Evolutionary conservation across 2,329 filamentous ascomycete genomes (phyloP).

Genomic region (Aspergillus proliferans): DNA sequence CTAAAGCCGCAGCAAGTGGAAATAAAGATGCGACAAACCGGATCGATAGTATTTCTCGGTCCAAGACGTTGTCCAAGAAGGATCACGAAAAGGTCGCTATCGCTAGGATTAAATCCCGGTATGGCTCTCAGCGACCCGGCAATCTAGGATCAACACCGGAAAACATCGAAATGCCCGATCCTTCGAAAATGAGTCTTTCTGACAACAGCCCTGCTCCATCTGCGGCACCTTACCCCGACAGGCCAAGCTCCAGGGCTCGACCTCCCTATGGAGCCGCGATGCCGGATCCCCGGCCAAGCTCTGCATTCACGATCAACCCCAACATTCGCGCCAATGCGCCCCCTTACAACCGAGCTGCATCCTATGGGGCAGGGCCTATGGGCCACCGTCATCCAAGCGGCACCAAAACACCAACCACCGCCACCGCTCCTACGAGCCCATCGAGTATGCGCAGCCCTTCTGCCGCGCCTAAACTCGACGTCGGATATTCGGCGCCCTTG

Average conservation of each 20-base stretch:
- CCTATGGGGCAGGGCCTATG: constrained; percentile 28
- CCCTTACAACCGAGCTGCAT: constrained; percentile 27
- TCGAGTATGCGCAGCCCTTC: constrained; percentile 20
- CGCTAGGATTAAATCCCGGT: constrained; percentile 74
- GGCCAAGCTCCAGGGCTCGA: constrained; percentile 26
- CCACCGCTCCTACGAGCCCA: constrained; percentile 27
- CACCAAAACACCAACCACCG: background rate
- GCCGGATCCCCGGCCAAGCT: constrained; percentile 38
- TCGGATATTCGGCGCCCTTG: constrained; percentile 43
- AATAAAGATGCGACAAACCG: constrained; percentile 81
- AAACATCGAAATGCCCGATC: constrained; percentile 45
- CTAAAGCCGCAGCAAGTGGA: constrained; percentile 78
- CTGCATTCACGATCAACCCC: constrained; percentile 45
- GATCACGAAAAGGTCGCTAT: constrained; percentile 93
- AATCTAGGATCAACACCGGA: constrained; percentile 39
- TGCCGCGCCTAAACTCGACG: constrained; percentile 36
- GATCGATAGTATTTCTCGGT: constrained; percentile 75
- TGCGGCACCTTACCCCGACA: constrained; percentile 41
- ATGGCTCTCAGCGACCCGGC: constrained; percentile 51
- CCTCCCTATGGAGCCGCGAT: constrained; percentile 25
- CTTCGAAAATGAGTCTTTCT: constrained; percentile 36
- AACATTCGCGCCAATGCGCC: constrained; percentile 40
- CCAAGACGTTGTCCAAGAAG: constrained; percentile 76
- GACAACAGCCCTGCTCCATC: constrained; percentile 27
- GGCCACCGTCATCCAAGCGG: constrained; percentile 22